Evolutionary conservation across 2,329 filamentous ascomycete species (phyloP), one percentile per base, ranked within the genome.

Genomic region (Colletotrichum sp.): DNA sequence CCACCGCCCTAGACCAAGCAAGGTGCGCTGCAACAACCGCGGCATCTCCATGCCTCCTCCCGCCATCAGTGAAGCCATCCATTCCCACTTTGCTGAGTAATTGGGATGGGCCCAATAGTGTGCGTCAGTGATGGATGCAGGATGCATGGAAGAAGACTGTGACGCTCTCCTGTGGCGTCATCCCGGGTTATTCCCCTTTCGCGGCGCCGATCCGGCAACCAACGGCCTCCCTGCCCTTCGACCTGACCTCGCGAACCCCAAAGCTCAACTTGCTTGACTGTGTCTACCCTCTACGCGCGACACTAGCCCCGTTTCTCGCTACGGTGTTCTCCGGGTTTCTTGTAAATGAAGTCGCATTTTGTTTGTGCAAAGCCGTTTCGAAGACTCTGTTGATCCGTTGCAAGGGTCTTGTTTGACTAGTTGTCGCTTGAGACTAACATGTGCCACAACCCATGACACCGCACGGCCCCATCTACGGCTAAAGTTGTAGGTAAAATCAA

Each of bases 71-170:
- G 57, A 59, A 24, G 57, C 29, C 57, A 34, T 59, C 36, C 33
- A 59, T 51, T 57, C n/a, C 54, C 15, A 21, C 12, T 62, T 29
- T 71, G 71, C 62, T 73, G 71, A 73, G 55, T 71, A 66, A 71
- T 73, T 47, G 43, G 43, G 24, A 57, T 27, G 27, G 59, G 59
- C 21, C 36, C 38, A 36, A 63, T 54, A 13, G 55, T 34, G 24
- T 71, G 58, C 34, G 36, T 38, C 66, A 31, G 62, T 63, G 12
- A 34, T 15, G n/a, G 16, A 36, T 33, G 43, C 36, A 47, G n/a
- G 16, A 36, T 33, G 43, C 36, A 47, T 59, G 61, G 58, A 18
- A 43, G n/a, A 24, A 43, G 29, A 24, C 18, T 36, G 57, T 47
- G 43, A 47, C 43, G 43, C 43, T 47, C 66, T 59, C 18, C 33